Percentiles rank a stretch among this genome's conserved stretches.
phyloP scores from a whole-genome alignment of 768 basidiomycete genomes.

The Xerocomellus chrysenteron region DNA sequence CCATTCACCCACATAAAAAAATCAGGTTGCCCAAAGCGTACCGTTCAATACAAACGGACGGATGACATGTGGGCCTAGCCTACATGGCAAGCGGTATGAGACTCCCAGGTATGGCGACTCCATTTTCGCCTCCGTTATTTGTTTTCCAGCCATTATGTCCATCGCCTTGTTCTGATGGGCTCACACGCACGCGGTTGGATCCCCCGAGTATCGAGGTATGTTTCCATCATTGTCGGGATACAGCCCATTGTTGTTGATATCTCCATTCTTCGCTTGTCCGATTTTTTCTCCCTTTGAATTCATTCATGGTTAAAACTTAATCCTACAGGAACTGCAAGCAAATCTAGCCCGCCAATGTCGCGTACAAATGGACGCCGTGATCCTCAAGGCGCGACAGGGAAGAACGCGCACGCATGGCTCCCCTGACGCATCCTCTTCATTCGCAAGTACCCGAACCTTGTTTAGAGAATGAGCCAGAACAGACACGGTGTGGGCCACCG shows the following conservation, averaged over 20 bases:
- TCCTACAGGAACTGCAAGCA: conserved; percentile 54
- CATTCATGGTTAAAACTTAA: neutral
- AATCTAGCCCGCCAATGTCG: conserved; percentile 54
- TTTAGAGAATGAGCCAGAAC: conserved; percentile 10
- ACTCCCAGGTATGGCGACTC: conserved; percentile 47
- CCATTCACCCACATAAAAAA: conserved; percentile 17
- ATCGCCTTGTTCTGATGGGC: conserved; percentile 32
- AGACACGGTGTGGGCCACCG: neutral
- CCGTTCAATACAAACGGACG: conserved; percentile 54
- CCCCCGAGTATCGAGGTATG: conserved; percentile 62
- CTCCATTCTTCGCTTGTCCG: neutral
- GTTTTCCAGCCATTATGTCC: neutral
- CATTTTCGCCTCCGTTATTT: neutral
- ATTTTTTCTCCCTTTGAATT: neutral
- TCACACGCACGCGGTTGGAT: conserved; percentile 61
- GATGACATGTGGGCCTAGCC: conserved; percentile 62
- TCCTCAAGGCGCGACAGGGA: conserved; percentile 57
- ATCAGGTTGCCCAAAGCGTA: conserved; percentile 50
- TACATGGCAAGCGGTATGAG: conserved; percentile 59
- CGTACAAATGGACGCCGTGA: conserved; percentile 50
- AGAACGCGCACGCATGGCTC: conserved; percentile 35
- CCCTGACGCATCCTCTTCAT: conserved; percentile 10
- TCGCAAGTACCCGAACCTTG: conserved; percentile 1
- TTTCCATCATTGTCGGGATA: conserved; percentile 4
- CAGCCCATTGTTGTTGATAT: neutral